Evolutionary conservation across 83 land plant genomes (phyloP).

Genomic region (Picea mariana): DNA sequence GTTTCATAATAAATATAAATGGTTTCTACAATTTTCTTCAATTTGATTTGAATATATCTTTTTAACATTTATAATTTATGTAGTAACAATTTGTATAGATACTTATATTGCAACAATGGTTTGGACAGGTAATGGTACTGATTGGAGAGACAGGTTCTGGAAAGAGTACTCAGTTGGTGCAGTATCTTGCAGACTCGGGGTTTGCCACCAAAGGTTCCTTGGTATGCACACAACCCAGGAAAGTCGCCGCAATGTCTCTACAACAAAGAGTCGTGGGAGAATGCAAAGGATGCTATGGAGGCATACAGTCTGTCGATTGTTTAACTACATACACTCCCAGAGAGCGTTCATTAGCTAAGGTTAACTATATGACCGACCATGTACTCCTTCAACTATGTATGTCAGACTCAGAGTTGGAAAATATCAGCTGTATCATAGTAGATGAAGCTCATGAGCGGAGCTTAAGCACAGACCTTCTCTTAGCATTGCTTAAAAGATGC

Average conservation of each 20-base stretch:
- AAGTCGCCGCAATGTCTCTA: slow-evolving; percentile 72
- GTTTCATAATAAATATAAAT: no score
- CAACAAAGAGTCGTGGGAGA: slow-evolving; percentile 69
- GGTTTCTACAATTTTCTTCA: no score
- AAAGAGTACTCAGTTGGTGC: slow-evolving; percentile 90
- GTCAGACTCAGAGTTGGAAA: slow-evolving; percentile 43
- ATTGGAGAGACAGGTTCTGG: slow-evolving; percentile 96
- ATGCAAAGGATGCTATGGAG: slow-evolving; percentile 52
- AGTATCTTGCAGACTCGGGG: slow-evolving; percentile 78
- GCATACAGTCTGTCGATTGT: slow-evolving; percentile 38
- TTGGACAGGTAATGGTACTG: slow-evolving; percentile 60
- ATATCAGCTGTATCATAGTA: slow-evolving; percentile 62
- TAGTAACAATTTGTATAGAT: no score
- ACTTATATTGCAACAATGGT: no score
- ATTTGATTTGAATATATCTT: no score
- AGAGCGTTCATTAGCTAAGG: slow-evolving; percentile 21
- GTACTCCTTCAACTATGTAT: slow-evolving; percentile 73
- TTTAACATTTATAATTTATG: no score
- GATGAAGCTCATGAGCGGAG: slow-evolving; percentile 97
- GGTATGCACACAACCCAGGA: slow-evolving; percentile 90
- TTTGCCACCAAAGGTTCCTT: slow-evolving; percentile 45
- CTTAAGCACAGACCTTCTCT: slow-evolving; percentile 78
- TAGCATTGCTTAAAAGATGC: slow-evolving; percentile 57
- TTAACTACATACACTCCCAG: slow-evolving; percentile 30
- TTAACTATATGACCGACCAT: slow-evolving; percentile 74